Base-by-base conservation (phyloP, 176 grass and related monocot genomes). In the Chloris gayana region DNA sequence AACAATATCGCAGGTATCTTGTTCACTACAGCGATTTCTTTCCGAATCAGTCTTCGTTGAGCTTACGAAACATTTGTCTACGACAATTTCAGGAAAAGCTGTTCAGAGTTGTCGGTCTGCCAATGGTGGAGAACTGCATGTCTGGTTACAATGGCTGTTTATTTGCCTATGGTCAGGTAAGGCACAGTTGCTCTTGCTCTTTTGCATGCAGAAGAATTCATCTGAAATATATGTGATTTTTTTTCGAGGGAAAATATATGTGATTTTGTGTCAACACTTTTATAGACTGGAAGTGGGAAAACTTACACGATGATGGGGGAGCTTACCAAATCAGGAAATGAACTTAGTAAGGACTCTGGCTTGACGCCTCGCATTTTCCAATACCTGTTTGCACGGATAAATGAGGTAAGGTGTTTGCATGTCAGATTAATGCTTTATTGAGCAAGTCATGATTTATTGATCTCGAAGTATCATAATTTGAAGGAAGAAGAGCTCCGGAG, bases 121-220 rank as follows among this genome's bases (percentile, higher is more conserved):
- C 89, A 75, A 97, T 97, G 91, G 89, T 94, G 75, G 94, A 97
- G 82, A 97, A 94, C 64, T 97, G 94, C 77, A 92, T 97, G 87
- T 94, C 94, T 77, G 94, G 94, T 67, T 97, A 97, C 82, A 97
- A 97, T 83, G 88, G 94, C 33, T 97, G 94, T 76, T 87, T 97
- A 76, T 97, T 97, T 79, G 89, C 94, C 49, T 97, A 97, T 77
- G 94, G 94, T 49, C 94, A 97, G 94, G 94, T 97, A 85, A 79
- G 2, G 64, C 14, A 59, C 58, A 54, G n/a, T 17, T 83, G 24
- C 4, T 57, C 32, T 17, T 83, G 24, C 4, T 57, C 32, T 72
- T 47, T 62, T 80, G 26, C 74, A 15, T 0, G 32, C 19, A 50
- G 8, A 44, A 73, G 22, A 50, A 79, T 73, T 80, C 1, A 61